A percentile compares a stretch with the other conserved stretches of the same genome.
Conservation (phyloP, 345 rosid genomes). For the Citrus trifoliata region DNA sequence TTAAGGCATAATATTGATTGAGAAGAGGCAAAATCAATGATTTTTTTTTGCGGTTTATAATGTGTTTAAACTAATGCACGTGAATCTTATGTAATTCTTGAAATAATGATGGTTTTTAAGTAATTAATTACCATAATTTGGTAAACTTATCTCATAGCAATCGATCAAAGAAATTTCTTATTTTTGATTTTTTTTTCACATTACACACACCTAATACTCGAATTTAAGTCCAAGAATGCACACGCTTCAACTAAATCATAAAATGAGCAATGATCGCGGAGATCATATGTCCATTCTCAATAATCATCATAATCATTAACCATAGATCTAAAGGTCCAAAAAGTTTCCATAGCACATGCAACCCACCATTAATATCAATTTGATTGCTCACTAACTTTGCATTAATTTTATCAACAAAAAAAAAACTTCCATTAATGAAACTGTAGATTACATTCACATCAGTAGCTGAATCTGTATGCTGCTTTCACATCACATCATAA, state of each 20-base stretch:
- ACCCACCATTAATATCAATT: conserved; percentile 7
- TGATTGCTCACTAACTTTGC: background rate
- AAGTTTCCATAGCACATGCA: conserved; percentile 22
- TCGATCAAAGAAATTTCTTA: too few relatives aligned
- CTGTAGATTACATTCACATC: background rate
- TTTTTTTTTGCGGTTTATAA: conserved; percentile 7
- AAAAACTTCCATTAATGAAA: background rate
- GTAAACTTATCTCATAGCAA: too few relatives aligned
- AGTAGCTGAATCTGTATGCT: background rate
- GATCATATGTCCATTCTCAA: background rate
- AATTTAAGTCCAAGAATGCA: background rate
- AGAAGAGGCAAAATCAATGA: background rate
- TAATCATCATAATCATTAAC: conserved; percentile 8
- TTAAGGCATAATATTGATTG: background rate
- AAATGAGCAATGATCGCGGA: background rate
- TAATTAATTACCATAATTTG: too few relatives aligned
- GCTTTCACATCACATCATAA: conserved; percentile 4
- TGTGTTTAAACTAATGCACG: conserved; percentile 5
- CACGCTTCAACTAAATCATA: background rate
- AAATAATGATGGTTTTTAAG: too few relatives aligned
- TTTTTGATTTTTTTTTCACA: too few relatives aligned
- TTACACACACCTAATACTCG: too few relatives aligned
- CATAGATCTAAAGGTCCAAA: conserved; percentile 11
- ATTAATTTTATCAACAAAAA: background rate
- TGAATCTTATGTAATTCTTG: background rate